A percentile compares a stretch with the other conserved stretches of the same genome.
These are phyloP conservation scores for Wickerhamomyces alni DNA, from an alignment of 805 yeast genomes.

Conservation along the genomic window DNA sequence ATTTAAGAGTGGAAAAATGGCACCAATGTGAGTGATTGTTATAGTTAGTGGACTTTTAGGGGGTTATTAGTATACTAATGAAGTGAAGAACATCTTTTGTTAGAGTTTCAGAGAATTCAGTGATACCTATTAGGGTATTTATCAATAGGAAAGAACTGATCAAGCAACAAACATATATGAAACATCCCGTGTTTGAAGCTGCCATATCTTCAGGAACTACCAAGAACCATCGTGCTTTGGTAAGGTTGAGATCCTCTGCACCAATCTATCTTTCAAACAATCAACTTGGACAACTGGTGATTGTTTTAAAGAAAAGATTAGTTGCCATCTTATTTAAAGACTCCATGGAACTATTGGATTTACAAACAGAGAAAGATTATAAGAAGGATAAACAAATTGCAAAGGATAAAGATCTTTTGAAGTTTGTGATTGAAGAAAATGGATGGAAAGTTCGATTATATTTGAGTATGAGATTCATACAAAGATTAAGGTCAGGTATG, in stretches of 20 bases:
- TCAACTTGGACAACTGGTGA: slow-evolving; percentile 12
- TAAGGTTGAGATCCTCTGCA: slow-evolving; percentile 9
- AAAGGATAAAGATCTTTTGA: slow-evolving; percentile 7
- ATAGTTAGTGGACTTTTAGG: too few species aligned
- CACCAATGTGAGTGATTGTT: slow-evolving; percentile 12
- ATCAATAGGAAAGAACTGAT: slow-evolving; percentile 12
- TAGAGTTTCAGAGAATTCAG: slow-evolving; percentile 5
- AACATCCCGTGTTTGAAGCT: slow-evolving; percentile 10
- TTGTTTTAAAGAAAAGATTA: slow-evolving; percentile 10
- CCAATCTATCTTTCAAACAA: slow-evolving; percentile 16
- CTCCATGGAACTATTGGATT: slow-evolving; percentile 10
- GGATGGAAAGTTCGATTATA: slow-evolving; percentile 17
- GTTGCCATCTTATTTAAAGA: slow-evolving; percentile 8
- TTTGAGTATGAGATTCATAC: slow-evolving; percentile 7
- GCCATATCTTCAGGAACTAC: slow-evolving; percentile 17
- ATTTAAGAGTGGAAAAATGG: slow-evolving; percentile 2
- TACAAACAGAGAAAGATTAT: slow-evolving; percentile 1
- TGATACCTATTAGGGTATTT: slow-evolving; percentile 14
- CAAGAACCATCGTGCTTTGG: slow-evolving; percentile 13
- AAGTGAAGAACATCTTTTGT: slow-evolving; percentile 14
- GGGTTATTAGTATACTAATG: too few species aligned
- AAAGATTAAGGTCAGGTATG: slow-evolving; percentile 1
- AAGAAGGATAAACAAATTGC: not conserved
- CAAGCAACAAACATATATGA: slow-evolving; percentile 1
- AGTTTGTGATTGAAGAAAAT: slow-evolving; percentile 5